Conservation (phyloP, 352 stramenopile species). For the Nannochloropsis limnetica region DNA sequence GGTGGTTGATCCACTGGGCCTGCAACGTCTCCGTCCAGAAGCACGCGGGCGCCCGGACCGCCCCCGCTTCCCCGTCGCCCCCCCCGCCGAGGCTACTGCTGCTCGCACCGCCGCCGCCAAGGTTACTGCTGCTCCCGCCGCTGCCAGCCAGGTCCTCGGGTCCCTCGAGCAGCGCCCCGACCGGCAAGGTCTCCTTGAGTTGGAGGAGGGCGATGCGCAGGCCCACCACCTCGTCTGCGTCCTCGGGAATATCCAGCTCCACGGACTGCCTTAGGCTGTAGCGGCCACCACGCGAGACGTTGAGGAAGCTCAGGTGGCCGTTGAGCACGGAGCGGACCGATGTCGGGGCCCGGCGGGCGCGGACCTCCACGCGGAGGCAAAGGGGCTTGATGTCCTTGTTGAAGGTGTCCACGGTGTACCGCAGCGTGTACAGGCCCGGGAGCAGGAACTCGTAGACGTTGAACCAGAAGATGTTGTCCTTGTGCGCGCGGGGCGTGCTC, state of each 20-base stretch:
- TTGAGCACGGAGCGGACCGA: conserved; percentile 31
- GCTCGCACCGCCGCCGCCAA: background rate
- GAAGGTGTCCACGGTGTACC: conserved; percentile 4
- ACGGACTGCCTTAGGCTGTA: conserved; percentile 7
- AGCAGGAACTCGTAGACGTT: conserved; percentile 18
- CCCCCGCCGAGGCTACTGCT: background rate
- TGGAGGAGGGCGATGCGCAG: conserved; percentile 23
- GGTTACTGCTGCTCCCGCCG: too few species aligned
- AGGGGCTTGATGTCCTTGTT: conserved; percentile 28
- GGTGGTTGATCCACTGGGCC: conserved; percentile 11
- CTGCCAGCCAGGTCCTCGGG: conserved; percentile 6
- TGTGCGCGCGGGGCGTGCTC: conserved; percentile 17
- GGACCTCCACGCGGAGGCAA: conserved; percentile 7
- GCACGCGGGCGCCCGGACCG: background rate
- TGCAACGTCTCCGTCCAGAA: background rate
- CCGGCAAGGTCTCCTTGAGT: background rate
- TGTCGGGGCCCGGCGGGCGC: background rate
- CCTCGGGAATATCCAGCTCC: conserved; percentile 8
- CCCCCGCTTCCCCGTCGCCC: background rate
- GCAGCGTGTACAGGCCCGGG: background rate
- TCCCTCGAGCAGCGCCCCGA: background rate
- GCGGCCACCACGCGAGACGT: background rate
- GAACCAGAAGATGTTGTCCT: conserved; percentile 29
- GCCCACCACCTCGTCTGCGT: conserved; percentile 1
- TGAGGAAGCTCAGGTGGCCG: conserved; percentile 18